Evolutionary conservation across 2,329 filamentous ascomycete genomes (phyloP), one percentile per base, ranked within the genome.

Genomic region (Sclerotinia minor): DNA sequence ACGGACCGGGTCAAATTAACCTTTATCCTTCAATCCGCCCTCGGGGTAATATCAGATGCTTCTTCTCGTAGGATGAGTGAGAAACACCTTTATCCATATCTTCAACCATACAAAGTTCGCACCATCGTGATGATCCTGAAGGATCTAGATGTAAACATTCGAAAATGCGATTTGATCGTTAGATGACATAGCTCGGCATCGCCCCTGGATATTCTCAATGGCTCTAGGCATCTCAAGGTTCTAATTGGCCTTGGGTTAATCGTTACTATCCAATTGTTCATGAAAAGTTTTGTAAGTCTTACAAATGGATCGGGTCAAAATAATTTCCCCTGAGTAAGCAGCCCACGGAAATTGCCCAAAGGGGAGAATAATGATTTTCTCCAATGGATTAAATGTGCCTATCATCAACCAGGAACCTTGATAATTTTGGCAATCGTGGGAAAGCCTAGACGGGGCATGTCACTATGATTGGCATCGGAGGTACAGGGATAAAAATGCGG

Each of bases 251-350:
- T 45, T 24, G 21, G 4, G 32, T 32, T 54, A 63, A 68, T 69
- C 65, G 45, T 71, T 71, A 67, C 70, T 65, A 69, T 65, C 73
- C 74, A 74, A 75, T 71, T 59, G 59, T 67, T 41, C 73, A 29
- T 52, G 47, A 64, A 53, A 49, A 70, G 65, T 72, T 69, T 67
- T 15, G 3, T 68, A 35, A 35, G 7, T 35, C 35, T 35, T 35
- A 52, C 65, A 17, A 65, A 55, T 69, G 71, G 70, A 66, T 29
- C 68, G 71, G 67, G 69, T 67, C 59, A 59, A 52, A 64, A 69
- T 64, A 61, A 60, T 59, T 45, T 49, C 68, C 67, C 65, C 63
- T 41, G 32, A 64, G 67, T 66, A 65, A 61, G 66, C 57, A 45
- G 65, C 67, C 49, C 64, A n/a, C n/a, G 8, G 3, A 45, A 15